Evolutionary conservation across 768 basidiomycete genomes (phyloP), one percentile per base, ranked within the genome.

Genomic region (Podaxis sp.): DNA sequence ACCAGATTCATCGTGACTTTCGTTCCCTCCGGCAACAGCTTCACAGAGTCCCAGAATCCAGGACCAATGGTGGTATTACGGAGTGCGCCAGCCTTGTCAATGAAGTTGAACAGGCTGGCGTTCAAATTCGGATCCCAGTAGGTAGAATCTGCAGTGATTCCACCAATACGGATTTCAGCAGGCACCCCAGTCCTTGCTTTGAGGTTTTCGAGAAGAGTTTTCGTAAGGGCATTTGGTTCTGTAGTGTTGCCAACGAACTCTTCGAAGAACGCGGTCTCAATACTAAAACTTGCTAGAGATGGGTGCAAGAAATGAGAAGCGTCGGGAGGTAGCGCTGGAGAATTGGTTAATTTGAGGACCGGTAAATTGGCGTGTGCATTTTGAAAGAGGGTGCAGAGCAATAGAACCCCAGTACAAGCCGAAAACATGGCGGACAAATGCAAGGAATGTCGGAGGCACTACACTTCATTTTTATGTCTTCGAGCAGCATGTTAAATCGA

Each of bases 221-320:
- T 72, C 2, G 82, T 80, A 9, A 83, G 67, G 3, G 66, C 65
- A 64, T 83, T 84, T 1, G 82, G 81, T 56, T 69, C 63, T 24
- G 78, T 72, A 7, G 65, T 66, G 63, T 84, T 84, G 7, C 82
- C 83, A 11, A 82, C 66, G 64, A 78, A 84, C 60, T 77, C 78
- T 56, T 81, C 80, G 60, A 84, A 82, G 65, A 80, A 83, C 1
- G 82, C 82, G 0, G 80, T 84, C 71, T 85, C 82, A 54, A 85
- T 79, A 64, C 82, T 83, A 70, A 84, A 84, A 60, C 82, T 82
- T 25, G 76, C 82, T 25, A 85, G 70, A 9, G 80, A 72, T 1
- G 79, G 81, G 57, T 80, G 69, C 2, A 84, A 70, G 8, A 68
- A 63, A 15, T 77, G 74, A 3, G 82, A 84, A 0, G 81, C 81